Evolutionary conservation across 148 eudicot species (phyloP), one percentile per base, ranked within the genome.

Genomic region (Cornus suecica): DNA sequence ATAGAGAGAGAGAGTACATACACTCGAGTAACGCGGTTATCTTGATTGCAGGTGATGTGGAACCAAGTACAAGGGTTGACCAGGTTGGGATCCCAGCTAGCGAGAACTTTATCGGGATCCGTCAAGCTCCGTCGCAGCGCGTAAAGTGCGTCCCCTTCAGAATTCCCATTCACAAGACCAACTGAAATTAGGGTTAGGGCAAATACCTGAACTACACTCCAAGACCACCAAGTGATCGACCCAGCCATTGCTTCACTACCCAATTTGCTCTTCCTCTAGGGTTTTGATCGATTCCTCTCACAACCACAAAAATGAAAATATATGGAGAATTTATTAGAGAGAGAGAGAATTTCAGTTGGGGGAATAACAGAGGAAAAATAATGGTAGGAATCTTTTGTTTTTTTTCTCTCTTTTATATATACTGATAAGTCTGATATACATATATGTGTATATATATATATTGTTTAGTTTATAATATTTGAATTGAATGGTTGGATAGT

Each of bases 61-160:
- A 90, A 90, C 95, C 93, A 94, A 42, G 98, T 94, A 73, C 98
- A 94, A 16, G 98, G 97, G 74, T 84, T 84, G 58, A 94, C 97
- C 24, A 94, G 91, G 75, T 87, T 91, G 37, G 87, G 87, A 84
- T 94, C 94, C 98, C 98, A 94, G 81, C 94, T 94, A 65, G 78
- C 76, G 22, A 94, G 85, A 15, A 85, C 93, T 69, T 90, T 81
- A 80, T 90, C 90, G 29, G 94, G 98, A 85, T 94, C 98, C 13
- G 78, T 56, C 48, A 91, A 81, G 86, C 90, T 91, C 90, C 76
- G 83, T 18, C 88, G 83, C 26, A 94, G 88, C 29, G 93, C 97
- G 72, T 63, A 84, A 4, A 94, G 89, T 10, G 97, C 97, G 80
- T 91, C 94, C 52, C 93, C 86, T 68, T 94, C 98, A 5, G 92